Evolutionary conservation across 805 yeast genomes (phyloP).

Genomic region (Ogataea nakhonphanomensis): DNA sequence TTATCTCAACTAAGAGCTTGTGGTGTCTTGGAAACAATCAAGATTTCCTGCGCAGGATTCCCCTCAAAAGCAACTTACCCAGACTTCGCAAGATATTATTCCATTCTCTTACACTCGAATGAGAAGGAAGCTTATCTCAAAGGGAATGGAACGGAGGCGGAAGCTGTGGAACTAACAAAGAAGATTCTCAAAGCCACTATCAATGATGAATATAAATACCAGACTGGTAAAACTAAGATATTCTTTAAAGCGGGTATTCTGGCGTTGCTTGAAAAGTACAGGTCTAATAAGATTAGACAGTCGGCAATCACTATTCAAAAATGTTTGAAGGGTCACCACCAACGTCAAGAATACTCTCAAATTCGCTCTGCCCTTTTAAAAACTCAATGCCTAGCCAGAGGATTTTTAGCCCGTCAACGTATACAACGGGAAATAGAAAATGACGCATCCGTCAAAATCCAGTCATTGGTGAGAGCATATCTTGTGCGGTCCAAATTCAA

Average conservation of each 20-base stretch:
- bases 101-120: constrained; percentile 70
- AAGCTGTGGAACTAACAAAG: constrained; percentile 62
- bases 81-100: constrained; percentile 88
- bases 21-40: constrained; percentile 95
- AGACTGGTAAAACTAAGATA: constrained; percentile 88
- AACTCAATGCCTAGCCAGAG: constrained; percentile 64
- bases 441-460: constrained; percentile 66
- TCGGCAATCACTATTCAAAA: constrained; percentile 87
- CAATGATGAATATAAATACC: constrained; percentile 67
- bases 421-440: constrained; percentile 53
- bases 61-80: constrained; percentile 95
- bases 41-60: constrained; percentile 97
- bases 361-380: constrained; percentile 50
- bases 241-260: constrained; percentile 96
- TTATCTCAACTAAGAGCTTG: constrained; percentile 94
- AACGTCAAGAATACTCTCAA: constrained; percentile 58
- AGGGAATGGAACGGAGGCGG: constrained; percentile 48
- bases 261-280: constrained; percentile 82
- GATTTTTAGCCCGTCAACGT: constrained; percentile 52
- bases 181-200: constrained; percentile 64
- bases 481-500: constrained; percentile 41
- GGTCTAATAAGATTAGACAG: constrained; percentile 70
- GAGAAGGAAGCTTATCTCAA: constrained; percentile 63
- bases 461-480: constrained; percentile 59
- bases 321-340: constrained; percentile 61